Evolutionary conservation across 1,139 yeast genomes (phyloP).

Genomic region (Yamadazyma taylorii): DNA sequence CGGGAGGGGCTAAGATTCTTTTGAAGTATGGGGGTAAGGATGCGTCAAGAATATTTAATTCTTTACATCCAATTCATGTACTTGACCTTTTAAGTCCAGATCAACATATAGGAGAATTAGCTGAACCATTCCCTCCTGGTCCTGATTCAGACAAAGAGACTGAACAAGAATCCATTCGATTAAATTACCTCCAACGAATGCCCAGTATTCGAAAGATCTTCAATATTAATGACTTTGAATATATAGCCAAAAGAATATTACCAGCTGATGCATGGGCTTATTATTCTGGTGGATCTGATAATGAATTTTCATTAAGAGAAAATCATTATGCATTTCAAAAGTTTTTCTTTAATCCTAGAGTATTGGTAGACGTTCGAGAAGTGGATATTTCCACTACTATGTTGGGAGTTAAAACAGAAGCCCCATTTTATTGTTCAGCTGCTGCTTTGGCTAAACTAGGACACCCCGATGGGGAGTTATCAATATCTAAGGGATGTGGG

Average conservation of each 20-base stretch:
- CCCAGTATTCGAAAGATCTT: conserved; percentile 6
- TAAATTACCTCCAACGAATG: conserved; percentile 1
- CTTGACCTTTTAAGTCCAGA: conserved; percentile 12
- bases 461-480: conserved; percentile 55
- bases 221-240: conserved; percentile 65
- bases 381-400: conserved; percentile 47
- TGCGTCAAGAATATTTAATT: conserved; percentile 20
- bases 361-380: conserved; percentile 61
- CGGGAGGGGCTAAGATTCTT: conserved; percentile 28
- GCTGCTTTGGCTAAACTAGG: conserved; percentile 60
- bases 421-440: conserved; percentile 60
- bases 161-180: conserved; percentile 1
- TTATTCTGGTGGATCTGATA: conserved; percentile 83
- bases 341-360: conserved; percentile 73
- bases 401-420: conserved; percentile 48
- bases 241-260: conserved; percentile 68
- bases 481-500: conserved; percentile 50
- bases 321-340: conserved; percentile 82
- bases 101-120: conserved; percentile 17
- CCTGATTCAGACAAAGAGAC: not conserved
- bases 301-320: conserved; percentile 79
- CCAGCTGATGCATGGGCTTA: conserved; percentile 82
- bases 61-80: conserved; percentile 16
- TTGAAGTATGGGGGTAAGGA: conserved; percentile 29
- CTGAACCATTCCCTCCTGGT: conserved; percentile 14